Evolutionary conservation across 148 eudicot species (phyloP), one percentile per base, ranked within the genome.

Genomic region (Vaccinium darrowii): DNA sequence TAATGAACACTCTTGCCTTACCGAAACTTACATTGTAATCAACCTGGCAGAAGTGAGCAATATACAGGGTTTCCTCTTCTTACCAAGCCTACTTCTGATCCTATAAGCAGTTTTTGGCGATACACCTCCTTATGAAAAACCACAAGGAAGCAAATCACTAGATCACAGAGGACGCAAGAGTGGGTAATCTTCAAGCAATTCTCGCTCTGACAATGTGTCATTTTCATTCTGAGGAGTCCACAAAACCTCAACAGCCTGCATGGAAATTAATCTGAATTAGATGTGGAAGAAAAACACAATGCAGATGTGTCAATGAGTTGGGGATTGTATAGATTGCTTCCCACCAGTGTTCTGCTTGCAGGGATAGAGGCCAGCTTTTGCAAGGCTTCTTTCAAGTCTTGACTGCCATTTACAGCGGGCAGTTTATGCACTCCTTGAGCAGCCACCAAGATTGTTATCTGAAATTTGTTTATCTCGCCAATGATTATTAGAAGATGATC

Each of bases 401-500:
- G 85, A 82, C 98, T 94, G 67, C 89, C 86, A 39, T 91, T 92
- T 73, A 96, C 92, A 65, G 94, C 73, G 50, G 98, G 98, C 88
- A 96, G 71, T 84, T 96, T 96, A 85, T 89, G 88, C 39, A 88
- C 93, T 82, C 98, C 98, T 90, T 91, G 94, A 21, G 98, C 98
- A 86, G 98, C 98, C 89, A 94, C 98, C 92, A 96, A 88, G 84
- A 96, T 83, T 49, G 98, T 93, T 82, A 96, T 89, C 98, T 95
- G 92, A 81, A 87, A 85, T 71, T 72, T 18, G 25, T 71, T 21
- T 80, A 56, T 43, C 14, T 16, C 53, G 50, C 63, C 56, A 62
- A 58, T 6, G 8, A 27, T 5, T 12, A 30, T 69, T 69, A 69
- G 74, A 36, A 19, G 53, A 9, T n/a, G 80, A 80, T 51, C 65